A percentile compares a stretch with the other conserved stretches of the same genome.
These are phyloP conservation scores for Alternaria hordeiaustralica DNA, from an alignment of 2,329 filamentous ascomycete genomes.

Conservation along the genomic window DNA sequence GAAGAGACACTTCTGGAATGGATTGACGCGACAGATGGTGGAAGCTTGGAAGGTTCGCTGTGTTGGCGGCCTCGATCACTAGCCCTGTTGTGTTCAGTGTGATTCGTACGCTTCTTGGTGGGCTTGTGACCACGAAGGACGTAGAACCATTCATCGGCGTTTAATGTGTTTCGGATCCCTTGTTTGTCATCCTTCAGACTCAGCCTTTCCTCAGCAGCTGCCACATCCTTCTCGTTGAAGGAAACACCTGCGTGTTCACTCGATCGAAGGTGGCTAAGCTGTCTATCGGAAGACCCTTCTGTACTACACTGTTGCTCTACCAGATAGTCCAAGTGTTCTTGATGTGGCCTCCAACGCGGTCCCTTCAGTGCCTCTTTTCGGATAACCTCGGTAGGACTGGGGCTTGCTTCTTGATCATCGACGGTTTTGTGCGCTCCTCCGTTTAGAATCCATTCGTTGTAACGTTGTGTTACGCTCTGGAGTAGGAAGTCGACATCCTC, in stretches of 20 bases:
- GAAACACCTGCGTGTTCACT: neutral
- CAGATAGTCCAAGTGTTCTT: neutral
- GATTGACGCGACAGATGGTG: neutral
- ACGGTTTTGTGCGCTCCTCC: neutral
- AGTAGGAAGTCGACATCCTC: conserved; percentile 13
- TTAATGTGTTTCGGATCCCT: neutral
- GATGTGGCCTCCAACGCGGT: conserved; percentile 5
- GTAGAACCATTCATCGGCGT: neutral
- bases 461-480: neutral
- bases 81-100: neutral
- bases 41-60: neutral
- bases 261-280: neutral
- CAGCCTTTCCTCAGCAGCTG: neutral
- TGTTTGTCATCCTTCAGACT: neutral
- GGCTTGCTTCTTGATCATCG: neutral
- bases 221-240: neutral
- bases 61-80: neutral
- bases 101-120: neutral
- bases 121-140: neutral
- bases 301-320: neutral
- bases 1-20: no score
- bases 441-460: neutral
- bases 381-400: neutral
- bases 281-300: neutral
- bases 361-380: neutral